Evolutionary conservation across 176 grass and related monocot genomes (phyloP), one percentile per base, ranked within the genome.

Genomic region (Cocos nucifera): DNA sequence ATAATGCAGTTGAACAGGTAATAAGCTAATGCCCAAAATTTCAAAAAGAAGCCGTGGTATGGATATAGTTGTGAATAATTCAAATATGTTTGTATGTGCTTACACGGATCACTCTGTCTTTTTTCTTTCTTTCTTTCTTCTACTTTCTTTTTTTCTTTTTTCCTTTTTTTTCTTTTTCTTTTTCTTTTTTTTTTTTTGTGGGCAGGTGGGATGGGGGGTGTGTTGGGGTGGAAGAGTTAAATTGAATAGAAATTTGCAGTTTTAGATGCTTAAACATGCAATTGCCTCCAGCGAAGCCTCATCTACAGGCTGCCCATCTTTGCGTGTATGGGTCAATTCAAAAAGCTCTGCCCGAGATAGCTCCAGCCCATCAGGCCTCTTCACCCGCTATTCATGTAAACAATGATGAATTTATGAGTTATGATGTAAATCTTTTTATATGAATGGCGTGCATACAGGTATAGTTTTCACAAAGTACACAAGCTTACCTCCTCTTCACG

Each of bases 401-500:
- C 19, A 62, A 26, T 16, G 51, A 50, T 14, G 35, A 44, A 44
- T 10, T 44, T 44, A 12, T 44, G 35, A 44, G 35, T 44, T 12
- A 44, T 12, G 9, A 44, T 12, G 2, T 44, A 57, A 63, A 49
- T 71, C 62, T 62, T 58, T 71, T 30, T 60, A 17, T 20, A 61
- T 61, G 27, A 63, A 32, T 57, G 9, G 35, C 35, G 14, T 44
- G 35, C 6, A 5, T 29, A 5, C 25, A 72, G 19, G 32, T 60
- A 62, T 49, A 56, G 21, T 26, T 4, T 60, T 50, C 26, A n/a
- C 35, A 50, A 50, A 21, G 23, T 54, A 72, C 62, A 56, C 19
- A 66, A 75, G 56, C 4, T 83, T 80, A 88, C 85, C 77, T 88
- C 80, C 62, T 87, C 79, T 63, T 83, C 80, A 61, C 70, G 65